Base-by-base conservation (phyloP, 2,329 filamentous ascomycete species). In the Myotisia sp. region DNA sequence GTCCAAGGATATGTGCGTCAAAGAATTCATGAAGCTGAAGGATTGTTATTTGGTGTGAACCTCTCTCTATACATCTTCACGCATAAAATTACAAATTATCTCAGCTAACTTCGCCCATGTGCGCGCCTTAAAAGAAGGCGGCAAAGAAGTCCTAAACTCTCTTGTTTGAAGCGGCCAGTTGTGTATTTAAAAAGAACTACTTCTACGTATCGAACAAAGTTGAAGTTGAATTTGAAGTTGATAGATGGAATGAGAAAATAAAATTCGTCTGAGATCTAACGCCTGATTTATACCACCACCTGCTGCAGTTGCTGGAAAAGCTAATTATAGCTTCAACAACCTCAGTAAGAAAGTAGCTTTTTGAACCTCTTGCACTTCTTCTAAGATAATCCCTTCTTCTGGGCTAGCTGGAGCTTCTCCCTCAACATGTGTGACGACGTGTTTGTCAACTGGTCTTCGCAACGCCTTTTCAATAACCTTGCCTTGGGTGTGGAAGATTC, bases 281-380 rank as follows among this genome's bases (percentile, higher is more conserved):
- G n/a, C n/a, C n/a, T n/a, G n/a, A n/a, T n/a, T n/a, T n/a, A n/a
- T n/a, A n/a, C n/a, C n/a, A n/a, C n/a, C n/a, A n/a, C n/a, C n/a
- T n/a, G n/a, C n/a, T n/a, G n/a, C n/a, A n/a, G n/a, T n/a, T n/a
- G n/a, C n/a, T n/a, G n/a, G n/a, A n/a, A n/a, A n/a, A n/a, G n/a
- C n/a, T 35, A 16, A 49, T 63, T 65, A 86, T 48, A 92, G 54
- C 60, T 77, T 83, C 40, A 87, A 62, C 45, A 92, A 56, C 46
- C 81, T 72, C 52, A 92, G 59, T 61, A 83, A 59, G 59, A 87
- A 81, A 1, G 74, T 85, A 5, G 83, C 81, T 52, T 82, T 82
- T 50, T 86, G 79, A 39, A 92, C 71, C 56, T 90, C 81, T 51
- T 90, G 81, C 52, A 87, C 78, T 59, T 92, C 84, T 56, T 92